These are phyloP conservation scores for Chionographis japonica DNA, from an alignment of 106 monocot species.

Conservation along the genomic window DNA sequence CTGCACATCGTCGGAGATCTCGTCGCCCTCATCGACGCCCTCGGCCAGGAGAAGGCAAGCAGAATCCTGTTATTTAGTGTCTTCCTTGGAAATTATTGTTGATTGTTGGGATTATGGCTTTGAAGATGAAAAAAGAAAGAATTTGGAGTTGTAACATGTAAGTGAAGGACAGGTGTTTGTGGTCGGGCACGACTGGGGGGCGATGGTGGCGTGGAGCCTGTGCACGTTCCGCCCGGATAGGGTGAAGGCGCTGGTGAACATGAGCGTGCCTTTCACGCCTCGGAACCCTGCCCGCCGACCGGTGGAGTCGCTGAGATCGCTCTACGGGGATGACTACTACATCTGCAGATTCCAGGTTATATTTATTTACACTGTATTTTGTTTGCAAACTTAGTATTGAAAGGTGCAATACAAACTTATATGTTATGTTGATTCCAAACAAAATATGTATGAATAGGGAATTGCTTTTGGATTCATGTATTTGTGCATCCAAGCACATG, in stretches of 20 bases:
- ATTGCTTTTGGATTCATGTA: too few relatives aligned
- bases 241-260: conserved; percentile 48
- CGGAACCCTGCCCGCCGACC: conserved; percentile 20
- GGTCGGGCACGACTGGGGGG: conserved; percentile 69
- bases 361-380: not conserved
- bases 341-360: conserved; percentile 52
- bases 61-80: not conserved
- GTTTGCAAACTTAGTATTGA: too few relatives aligned
- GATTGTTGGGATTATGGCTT: too few relatives aligned
- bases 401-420: too few relatives aligned
- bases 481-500: too few relatives aligned
- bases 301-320: conserved; percentile 18
- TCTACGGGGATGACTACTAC: conserved; percentile 48
- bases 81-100: not conserved
- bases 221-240: conserved; percentile 45
- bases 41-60: conserved; percentile 28
- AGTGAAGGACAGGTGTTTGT: conserved; percentile 37
- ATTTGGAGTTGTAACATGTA: too few relatives aligned
- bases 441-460: too few relatives aligned
- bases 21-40: conserved; percentile 34
- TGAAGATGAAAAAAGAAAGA: too few relatives aligned
- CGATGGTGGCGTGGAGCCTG: conserved; percentile 50
- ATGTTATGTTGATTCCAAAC: too few relatives aligned
- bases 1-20: conserved; percentile 47
- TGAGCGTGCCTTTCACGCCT: conserved; percentile 43